A percentile compares a stretch with the other conserved stretches of the same genome.
Evolutionary conservation across 2,329 filamentous ascomycete genomes (phyloP).

Genomic region (Aureobasidium sp.): DNA sequence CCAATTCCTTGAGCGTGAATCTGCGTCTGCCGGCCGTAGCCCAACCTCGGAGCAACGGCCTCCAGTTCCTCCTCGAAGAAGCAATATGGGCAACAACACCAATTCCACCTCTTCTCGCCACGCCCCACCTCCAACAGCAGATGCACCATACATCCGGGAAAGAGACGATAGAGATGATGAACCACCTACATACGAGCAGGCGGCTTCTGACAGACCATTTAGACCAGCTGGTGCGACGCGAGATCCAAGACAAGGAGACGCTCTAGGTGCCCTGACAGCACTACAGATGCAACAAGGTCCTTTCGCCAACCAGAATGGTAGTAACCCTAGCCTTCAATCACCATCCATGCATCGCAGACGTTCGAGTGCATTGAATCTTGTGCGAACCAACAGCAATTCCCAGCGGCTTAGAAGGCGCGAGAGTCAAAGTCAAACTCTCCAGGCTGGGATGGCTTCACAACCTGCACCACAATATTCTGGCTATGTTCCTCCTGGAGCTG

Average conservation of each 20-base stretch:
- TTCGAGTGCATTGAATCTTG: neutral
- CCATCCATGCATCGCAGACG: slow-evolving; percentile 7
- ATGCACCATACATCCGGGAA: slow-evolving; percentile 14
- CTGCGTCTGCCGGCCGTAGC: neutral
- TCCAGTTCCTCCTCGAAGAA: slow-evolving; percentile 24
- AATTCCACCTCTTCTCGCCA: slow-evolving; percentile 22
- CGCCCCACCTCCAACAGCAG: slow-evolving; percentile 19
- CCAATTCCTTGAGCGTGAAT: slow-evolving; percentile 55
- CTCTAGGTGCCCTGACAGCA: slow-evolving; percentile 28
- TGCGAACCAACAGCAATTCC: neutral
- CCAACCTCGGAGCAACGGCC: slow-evolving; percentile 20
- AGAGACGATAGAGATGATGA: slow-evolving; percentile 29
- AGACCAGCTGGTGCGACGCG: slow-evolving; percentile 27
- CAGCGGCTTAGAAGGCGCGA: slow-evolving; percentile 5
- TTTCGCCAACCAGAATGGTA: neutral
- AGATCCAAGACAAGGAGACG: slow-evolving; percentile 25
- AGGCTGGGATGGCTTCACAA: neutral
- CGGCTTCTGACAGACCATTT: slow-evolving; percentile 50
- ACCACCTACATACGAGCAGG: slow-evolving; percentile 60
- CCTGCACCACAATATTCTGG: slow-evolving; percentile 9
- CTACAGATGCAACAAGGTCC: slow-evolving; percentile 25
- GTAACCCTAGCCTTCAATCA: neutral
- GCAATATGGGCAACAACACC: slow-evolving; percentile 26
- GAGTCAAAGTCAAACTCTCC: slow-evolving; percentile 1
- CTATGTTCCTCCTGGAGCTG: slow-evolving; percentile 8